Evolutionary conservation across 306 rosid species (phyloP).

Genomic region (Cucurbita pepo): DNA sequence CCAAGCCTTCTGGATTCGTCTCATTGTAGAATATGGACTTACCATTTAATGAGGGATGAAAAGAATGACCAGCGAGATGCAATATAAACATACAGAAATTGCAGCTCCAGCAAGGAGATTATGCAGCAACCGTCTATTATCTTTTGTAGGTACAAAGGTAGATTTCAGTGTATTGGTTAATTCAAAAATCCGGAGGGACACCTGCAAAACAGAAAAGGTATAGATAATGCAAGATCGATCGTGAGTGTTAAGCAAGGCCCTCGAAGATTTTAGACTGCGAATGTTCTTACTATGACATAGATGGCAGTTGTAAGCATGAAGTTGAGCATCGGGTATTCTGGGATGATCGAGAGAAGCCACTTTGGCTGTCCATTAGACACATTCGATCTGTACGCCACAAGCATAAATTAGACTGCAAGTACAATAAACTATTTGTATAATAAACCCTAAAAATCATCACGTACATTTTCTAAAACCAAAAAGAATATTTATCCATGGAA

Average conservation of each 20-base stretch:
- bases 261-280: background rate
- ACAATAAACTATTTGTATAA: background rate
- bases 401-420: constrained; percentile 9
- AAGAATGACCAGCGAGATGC: constrained; percentile 43
- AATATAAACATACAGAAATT: constrained; percentile 46
- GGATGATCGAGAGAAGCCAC: constrained; percentile 96
- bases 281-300: constrained; percentile 53
- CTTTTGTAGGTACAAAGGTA: constrained; percentile 74
- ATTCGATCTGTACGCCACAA: constrained; percentile 49
- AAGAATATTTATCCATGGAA: background rate
- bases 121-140: constrained; percentile 62
- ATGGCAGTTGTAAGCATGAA: constrained; percentile 88
- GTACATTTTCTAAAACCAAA: background rate
- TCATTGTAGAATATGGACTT: constrained; percentile 12
- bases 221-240: background rate
- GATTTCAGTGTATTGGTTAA: constrained; percentile 73
- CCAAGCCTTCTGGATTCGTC: background rate
- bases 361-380: constrained; percentile 92
- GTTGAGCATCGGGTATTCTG: constrained; percentile 84
- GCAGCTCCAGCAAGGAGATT: constrained; percentile 57
- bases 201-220: constrained; percentile 31
- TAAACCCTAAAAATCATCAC: background rate
- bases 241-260: background rate
- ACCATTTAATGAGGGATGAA: constrained; percentile 52
- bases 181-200: constrained; percentile 83